phyloP scores from a whole-genome alignment of 306 rosid species.

The Cajanus cajan region DNA sequence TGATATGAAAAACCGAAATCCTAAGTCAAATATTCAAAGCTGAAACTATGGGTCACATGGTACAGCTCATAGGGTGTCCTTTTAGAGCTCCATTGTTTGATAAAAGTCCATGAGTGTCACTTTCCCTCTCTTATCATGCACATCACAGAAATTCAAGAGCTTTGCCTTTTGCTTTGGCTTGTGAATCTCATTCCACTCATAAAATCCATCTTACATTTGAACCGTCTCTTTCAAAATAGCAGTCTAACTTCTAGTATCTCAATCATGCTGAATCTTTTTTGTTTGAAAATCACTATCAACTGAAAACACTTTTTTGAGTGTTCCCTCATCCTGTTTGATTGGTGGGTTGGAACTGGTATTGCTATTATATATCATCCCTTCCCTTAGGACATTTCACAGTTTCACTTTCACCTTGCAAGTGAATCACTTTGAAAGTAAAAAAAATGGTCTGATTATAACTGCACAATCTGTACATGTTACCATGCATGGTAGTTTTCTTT shows the following conservation, averaged over 20 bases:
- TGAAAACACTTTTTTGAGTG: conserved; percentile 27
- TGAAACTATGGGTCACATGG: conserved; percentile 40
- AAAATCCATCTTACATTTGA: conserved; percentile 38
- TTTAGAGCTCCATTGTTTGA: conserved; percentile 28
- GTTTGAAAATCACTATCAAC: conserved; percentile 34
- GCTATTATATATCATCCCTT: background rate
- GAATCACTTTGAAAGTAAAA: conserved; percentile 11
- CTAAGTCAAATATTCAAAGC: conserved; percentile 16
- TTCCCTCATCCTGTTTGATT: conserved; percentile 39
- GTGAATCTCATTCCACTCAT: conserved; percentile 32
- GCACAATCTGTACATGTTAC: background rate
- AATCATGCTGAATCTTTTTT: conserved; percentile 44
- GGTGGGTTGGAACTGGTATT: conserved; percentile 5
- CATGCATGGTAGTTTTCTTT: conserved; percentile 4
- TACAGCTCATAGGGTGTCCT: conserved; percentile 36
- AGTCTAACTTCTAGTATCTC: conserved; percentile 56
- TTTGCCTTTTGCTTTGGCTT: conserved; percentile 30
- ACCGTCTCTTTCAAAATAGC: conserved; percentile 44
- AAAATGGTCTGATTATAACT: background rate
- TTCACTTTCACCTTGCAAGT: conserved; percentile 11
- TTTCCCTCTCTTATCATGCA: conserved; percentile 38
- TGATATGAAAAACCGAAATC: conserved; percentile 4
- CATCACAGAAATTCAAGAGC: conserved; percentile 22
- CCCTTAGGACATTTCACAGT: background rate
- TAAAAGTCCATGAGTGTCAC: conserved; percentile 45